phyloP scores from a whole-genome alignment of 2,329 filamentous ascomycete species.

The Venturiaceae sp. region DNA sequence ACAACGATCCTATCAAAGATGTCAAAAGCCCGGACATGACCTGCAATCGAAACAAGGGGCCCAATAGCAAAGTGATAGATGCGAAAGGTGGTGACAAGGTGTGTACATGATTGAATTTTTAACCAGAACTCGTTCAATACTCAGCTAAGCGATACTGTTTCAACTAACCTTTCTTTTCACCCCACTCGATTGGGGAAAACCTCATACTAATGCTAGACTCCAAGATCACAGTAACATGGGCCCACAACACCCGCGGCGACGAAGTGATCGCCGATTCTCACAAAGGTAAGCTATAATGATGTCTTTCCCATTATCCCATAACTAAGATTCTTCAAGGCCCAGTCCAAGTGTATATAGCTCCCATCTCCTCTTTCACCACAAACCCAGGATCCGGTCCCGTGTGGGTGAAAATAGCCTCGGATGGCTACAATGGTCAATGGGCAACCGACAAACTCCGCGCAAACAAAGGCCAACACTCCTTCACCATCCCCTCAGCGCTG shows the following conservation, averaged over 20 bases:
- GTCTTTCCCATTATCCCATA: not conserved
- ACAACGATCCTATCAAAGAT: conserved; percentile 25
- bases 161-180: too few relatives aligned
- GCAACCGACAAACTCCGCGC: conserved; percentile 14
- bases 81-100: conserved; percentile 40
- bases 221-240: conserved; percentile 34
- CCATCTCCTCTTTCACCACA: conserved; percentile 14
- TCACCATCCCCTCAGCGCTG: conserved; percentile 28
- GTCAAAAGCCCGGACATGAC: conserved; percentile 23
- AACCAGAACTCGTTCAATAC: not conserved
- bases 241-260: conserved; percentile 39
- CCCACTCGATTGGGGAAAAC: not conserved
- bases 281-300: too few relatives aligned
- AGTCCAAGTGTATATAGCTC: conserved; percentile 43
- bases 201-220: not conserved
- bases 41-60: conserved; percentile 24
- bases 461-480: conserved; percentile 21
- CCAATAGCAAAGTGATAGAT: conserved; percentile 30
- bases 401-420: conserved; percentile 40
- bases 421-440: conserved; percentile 26
- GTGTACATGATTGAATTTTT: conserved; percentile 14
- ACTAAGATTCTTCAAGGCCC: too few relatives aligned
- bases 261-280: conserved; percentile 46
- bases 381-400: conserved; percentile 39
- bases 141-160: too few relatives aligned